Evolutionary conservation across 257 asterid species (phyloP).

Genomic region (Fraxinus cuspidata): DNA sequence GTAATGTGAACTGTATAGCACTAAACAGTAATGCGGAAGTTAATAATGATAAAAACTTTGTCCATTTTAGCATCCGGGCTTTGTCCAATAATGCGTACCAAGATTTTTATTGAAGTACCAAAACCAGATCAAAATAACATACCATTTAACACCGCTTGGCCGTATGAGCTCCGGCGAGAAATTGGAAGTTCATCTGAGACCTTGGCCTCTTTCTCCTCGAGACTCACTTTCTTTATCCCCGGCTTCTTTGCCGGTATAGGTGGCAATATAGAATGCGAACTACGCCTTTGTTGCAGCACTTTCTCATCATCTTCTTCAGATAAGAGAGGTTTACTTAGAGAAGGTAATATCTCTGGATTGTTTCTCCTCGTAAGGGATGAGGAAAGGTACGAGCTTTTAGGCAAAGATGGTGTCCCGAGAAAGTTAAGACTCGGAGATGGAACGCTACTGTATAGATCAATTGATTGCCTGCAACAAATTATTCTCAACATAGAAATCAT

Average conservation of each 20-base stretch:
- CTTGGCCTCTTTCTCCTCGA: constrained; percentile 48
- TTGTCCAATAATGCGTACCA: not conserved
- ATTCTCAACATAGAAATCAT: not conserved
- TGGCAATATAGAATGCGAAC: constrained; percentile 64
- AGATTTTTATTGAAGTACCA: no score
- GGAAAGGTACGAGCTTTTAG: constrained; percentile 71
- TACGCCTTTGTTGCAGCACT: constrained; percentile 46
- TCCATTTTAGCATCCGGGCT: not conserved
- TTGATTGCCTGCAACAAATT: constrained; percentile 69
- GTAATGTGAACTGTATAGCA: not conserved
- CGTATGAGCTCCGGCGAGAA: constrained; percentile 64
- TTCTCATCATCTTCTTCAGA: constrained; percentile 47
- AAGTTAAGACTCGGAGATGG: constrained; percentile 84
- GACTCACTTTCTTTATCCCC: constrained; percentile 38
- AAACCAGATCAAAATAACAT: constrained; percentile 4
- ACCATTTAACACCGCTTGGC: constrained; percentile 88
- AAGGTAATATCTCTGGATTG: constrained; percentile 76
- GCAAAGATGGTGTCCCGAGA: constrained; percentile 65
- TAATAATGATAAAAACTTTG: no score
- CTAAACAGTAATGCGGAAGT: not conserved
- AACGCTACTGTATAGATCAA: constrained; percentile 84
- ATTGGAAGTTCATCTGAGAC: constrained; percentile 58
- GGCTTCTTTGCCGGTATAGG: constrained; percentile 64
- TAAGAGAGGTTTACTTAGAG: constrained; percentile 71
- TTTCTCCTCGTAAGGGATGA: constrained; percentile 69